These are phyloP conservation scores for Paulownia fortunei DNA, from an alignment of 257 asterid genomes.

Conservation along the genomic window DNA sequence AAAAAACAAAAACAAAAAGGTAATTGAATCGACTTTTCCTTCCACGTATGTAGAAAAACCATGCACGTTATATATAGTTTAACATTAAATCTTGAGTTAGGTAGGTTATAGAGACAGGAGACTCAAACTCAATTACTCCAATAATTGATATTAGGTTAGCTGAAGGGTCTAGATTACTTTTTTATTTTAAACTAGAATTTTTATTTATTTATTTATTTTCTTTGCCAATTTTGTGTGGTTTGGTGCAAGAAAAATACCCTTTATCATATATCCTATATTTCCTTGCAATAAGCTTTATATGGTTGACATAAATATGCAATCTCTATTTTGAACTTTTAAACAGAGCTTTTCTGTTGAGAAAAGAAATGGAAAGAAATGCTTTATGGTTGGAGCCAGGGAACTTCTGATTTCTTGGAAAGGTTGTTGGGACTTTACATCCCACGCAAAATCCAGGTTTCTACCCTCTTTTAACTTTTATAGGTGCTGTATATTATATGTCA, in stretches of 20 bases:
- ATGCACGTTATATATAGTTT: background rate
- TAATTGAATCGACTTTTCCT: background rate
- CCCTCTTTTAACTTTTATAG: background rate
- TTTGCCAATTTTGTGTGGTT: background rate
- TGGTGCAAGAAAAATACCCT: background rate
- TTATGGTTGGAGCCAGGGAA: constrained; percentile 58
- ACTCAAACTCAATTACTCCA: background rate
- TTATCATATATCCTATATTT: background rate
- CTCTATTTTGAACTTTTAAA: background rate
- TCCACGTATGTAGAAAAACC: background rate
- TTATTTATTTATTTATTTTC: too few species aligned
- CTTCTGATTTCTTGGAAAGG: constrained; percentile 59
- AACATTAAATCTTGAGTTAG: background rate
- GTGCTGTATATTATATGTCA: background rate
- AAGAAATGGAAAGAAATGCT: constrained; percentile 41
- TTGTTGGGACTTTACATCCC: constrained; percentile 53
- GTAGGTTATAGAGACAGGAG: background rate
- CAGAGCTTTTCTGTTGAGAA: constrained; percentile 46
- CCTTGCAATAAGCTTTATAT: too few species aligned
- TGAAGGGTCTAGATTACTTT: background rate
- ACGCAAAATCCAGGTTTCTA: constrained; percentile 51
- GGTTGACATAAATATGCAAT: too few species aligned
- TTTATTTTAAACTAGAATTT: background rate
- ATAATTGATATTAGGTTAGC: background rate
- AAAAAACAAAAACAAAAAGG: background rate